Evolutionary conservation across 1,284 basidiomycete genomes (phyloP).

Genomic region (Anthracocystis setariae): DNA sequence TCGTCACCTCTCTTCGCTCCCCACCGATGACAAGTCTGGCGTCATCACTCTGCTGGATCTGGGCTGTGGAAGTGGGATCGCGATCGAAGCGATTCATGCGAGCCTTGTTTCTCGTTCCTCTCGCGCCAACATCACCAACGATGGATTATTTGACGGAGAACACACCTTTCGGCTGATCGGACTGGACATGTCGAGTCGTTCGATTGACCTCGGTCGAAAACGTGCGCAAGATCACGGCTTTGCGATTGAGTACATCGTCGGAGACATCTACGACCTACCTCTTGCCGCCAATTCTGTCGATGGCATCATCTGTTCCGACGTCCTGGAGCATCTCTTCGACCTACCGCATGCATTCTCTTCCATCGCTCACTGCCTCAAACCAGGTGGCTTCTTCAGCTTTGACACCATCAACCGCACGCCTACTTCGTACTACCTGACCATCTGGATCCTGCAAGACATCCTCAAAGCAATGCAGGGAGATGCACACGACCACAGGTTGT

Average conservation of each 20-base stretch:
- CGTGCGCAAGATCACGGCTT: background rate
- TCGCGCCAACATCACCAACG: background rate
- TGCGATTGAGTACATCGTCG: slow-evolving; percentile 23
- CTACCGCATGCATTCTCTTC: slow-evolving; percentile 27
- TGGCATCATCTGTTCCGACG: slow-evolving; percentile 48
- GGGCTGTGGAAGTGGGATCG: slow-evolving; percentile 46
- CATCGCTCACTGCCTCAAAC: slow-evolving; percentile 84
- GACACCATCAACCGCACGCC: slow-evolving; percentile 55
- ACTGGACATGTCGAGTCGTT: slow-evolving; percentile 22
- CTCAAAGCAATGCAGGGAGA: slow-evolving; percentile 44
- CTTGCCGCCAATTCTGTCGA: slow-evolving; percentile 18
- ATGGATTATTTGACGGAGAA: slow-evolving; percentile 2
- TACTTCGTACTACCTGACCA: slow-evolving; percentile 47
- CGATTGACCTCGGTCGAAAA: slow-evolving; percentile 21
- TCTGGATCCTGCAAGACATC: slow-evolving; percentile 42
- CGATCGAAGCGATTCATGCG: slow-evolving; percentile 41
- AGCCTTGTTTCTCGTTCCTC: background rate
- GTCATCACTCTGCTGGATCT: slow-evolving; percentile 36
- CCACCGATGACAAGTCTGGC: background rate
- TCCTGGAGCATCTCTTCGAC: slow-evolving; percentile 50
- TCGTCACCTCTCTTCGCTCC: slow-evolving; percentile 2
- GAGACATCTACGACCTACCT: slow-evolving; percentile 31
- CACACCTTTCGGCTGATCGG: slow-evolving; percentile 24
- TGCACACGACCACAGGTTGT: slow-evolving; percentile 50
- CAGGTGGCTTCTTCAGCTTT: slow-evolving; percentile 88